These are phyloP conservation scores for Dioscorea cayenensis DNA, from an alignment of 116 monocot species.

Conservation along the genomic window DNA sequence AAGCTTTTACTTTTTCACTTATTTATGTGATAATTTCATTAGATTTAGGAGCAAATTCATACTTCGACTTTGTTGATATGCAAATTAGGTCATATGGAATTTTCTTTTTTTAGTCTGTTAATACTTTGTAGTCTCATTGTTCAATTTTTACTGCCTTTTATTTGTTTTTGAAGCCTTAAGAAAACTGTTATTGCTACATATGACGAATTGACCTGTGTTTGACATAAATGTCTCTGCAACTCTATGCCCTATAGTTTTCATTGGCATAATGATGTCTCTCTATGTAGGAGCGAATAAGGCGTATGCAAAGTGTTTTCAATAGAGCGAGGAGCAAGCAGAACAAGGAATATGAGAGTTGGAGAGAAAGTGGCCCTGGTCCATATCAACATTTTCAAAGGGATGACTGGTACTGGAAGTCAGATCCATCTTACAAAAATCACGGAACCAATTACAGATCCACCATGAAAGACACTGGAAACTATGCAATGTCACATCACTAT, in stretches of 20 bases:
- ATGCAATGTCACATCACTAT: constrained; percentile 86
- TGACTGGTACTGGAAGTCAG: constrained; percentile 95
- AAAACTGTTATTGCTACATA: neutral
- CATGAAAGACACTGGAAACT: constrained; percentile 28
- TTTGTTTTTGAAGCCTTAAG: neutral
- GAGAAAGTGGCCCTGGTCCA: constrained; percentile 48
- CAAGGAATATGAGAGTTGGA: constrained; percentile 74
- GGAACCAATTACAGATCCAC: constrained; percentile 37
- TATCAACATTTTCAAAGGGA: constrained; percentile 76
- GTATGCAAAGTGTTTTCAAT: constrained; percentile 98
- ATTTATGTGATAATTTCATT: too few species aligned
- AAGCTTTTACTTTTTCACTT: too few species aligned
- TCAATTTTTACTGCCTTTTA: neutral
- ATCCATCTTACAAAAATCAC: constrained; percentile 51
- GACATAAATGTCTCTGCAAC: too few species aligned
- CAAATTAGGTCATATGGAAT: neutral
- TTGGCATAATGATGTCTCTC: neutral
- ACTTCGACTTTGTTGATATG: neutral
- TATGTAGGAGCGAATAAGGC: constrained; percentile 81
- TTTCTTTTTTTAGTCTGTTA: neutral
- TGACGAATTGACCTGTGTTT: neutral
- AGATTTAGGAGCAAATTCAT: neutral
- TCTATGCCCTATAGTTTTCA: neutral
- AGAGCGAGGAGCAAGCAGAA: constrained; percentile 79
- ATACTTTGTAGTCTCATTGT: neutral